These are phyloP conservation scores for Carex sylvatica DNA, from an alignment of 202 grass and related monocot genomes.

Conservation along the genomic window DNA sequence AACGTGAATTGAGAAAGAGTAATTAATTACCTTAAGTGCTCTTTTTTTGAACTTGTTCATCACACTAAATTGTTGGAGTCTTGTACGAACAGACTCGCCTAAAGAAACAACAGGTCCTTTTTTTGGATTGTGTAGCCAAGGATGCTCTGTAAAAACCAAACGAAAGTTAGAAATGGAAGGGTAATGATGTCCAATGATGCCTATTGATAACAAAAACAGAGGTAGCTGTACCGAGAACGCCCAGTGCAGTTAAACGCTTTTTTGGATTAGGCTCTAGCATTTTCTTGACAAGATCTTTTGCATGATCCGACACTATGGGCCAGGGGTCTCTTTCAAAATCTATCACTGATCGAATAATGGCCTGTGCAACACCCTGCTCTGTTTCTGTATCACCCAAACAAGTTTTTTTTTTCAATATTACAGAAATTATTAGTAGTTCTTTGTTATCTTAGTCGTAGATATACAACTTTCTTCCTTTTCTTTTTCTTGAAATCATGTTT, in stretches of 20 bases:
- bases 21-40: constrained; percentile 54
- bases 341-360: constrained; percentile 67
- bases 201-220: background rate
- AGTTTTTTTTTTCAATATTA: background rate
- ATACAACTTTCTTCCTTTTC: background rate
- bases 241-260: background rate
- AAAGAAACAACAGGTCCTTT: constrained; percentile 65
- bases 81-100: constrained; percentile 63
- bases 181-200: background rate
- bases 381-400: constrained; percentile 47
- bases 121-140: constrained; percentile 69
- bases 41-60: constrained; percentile 95
- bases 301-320: constrained; percentile 76
- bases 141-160: constrained; percentile 55
- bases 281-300: constrained; percentile 76
- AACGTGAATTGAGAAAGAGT: background rate
- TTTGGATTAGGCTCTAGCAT: constrained; percentile 7
- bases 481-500: background rate
- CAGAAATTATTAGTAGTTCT: too few species aligned
- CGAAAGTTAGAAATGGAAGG: background rate
- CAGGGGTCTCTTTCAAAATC: constrained; percentile 86
- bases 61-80: constrained; percentile 70
- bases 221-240: background rate
- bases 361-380: constrained; percentile 77
- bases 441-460: background rate